Evolutionary conservation across 1,284 basidiomycete genomes (phyloP).

Genomic region (Earliella scabrosa): DNA sequence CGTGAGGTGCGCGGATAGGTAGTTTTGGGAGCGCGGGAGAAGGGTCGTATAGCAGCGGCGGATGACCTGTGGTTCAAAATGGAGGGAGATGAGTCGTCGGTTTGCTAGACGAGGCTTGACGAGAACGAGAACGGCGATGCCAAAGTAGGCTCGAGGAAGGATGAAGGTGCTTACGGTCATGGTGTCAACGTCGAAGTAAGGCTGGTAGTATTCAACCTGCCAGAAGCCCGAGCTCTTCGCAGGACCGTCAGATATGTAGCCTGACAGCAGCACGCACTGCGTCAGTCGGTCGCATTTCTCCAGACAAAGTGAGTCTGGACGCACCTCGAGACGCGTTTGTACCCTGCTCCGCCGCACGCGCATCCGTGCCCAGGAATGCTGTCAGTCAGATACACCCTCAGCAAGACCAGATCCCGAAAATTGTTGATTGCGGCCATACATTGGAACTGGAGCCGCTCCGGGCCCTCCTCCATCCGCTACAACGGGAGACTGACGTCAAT

Average conservation of each 20-base stretch:
- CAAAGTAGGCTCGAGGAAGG: background rate
- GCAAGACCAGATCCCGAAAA: no score
- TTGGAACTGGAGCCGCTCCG: constrained; percentile 38
- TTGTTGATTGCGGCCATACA: constrained; percentile 23
- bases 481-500: constrained; percentile 23
- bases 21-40: constrained; percentile 59
- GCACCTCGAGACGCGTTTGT: constrained; percentile 29
- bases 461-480: constrained; percentile 40
- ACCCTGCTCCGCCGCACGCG: constrained; percentile 23
- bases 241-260: constrained; percentile 47
- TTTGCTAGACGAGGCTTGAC: no score
- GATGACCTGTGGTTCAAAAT: constrained; percentile 51
- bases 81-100: background rate
- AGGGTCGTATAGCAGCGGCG: constrained; percentile 75
- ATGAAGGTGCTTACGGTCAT: constrained; percentile 52
- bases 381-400: background rate
- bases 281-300: background rate
- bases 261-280: constrained; percentile 18
- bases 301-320: background rate
- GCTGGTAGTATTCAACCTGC: constrained; percentile 80
- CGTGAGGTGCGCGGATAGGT: constrained; percentile 63
- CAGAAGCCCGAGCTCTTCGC: constrained; percentile 58
- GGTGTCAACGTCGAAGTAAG: constrained; percentile 83
- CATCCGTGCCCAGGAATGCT: constrained; percentile 37
- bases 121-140: background rate